Percentiles rank a stretch among this genome's conserved stretches.
Evolutionary conservation across 441 rosid species (phyloP).

Genomic region (Gossypium trilobum): DNA sequence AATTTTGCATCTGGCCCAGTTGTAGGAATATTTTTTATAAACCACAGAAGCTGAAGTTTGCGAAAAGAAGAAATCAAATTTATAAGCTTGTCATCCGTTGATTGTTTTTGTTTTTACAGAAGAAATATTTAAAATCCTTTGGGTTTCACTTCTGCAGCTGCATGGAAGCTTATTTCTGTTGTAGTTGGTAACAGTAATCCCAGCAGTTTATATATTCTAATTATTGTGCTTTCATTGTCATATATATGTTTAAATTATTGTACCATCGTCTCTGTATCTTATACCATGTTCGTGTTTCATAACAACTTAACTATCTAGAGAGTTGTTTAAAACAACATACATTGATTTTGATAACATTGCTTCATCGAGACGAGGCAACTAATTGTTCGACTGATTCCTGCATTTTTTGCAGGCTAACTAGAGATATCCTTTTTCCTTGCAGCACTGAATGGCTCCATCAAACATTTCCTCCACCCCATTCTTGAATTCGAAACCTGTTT

Average conservation of each 20-base stretch:
- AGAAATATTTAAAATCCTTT: not conserved
- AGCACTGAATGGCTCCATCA: slow-evolving; percentile 26
- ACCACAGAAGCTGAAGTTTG: no score
- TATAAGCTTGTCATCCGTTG: not conserved
- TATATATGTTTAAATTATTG: no score
- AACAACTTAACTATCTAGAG: no score
- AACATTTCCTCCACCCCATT: slow-evolving; percentile 32
- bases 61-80: not conserved
- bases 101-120: not conserved
- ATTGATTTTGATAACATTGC: no score
- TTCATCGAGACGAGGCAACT: no score
- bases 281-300: no score
- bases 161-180: slow-evolving; percentile 22
- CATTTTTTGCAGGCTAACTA: not conserved
- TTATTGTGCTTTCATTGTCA: no score
- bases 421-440: slow-evolving; percentile 27
- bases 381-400: no score
- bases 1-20: no score
- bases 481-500: slow-evolving; percentile 25
- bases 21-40: no score
- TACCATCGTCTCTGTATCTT: no score
- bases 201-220: not conserved
- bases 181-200: not conserved
- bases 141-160: slow-evolving; percentile 5
- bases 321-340: no score